Percentiles rank a stretch among this genome's conserved stretches.
Conservation (phyloP, 305 asterid genomes). For the Caryopteris hybrid region DNA sequence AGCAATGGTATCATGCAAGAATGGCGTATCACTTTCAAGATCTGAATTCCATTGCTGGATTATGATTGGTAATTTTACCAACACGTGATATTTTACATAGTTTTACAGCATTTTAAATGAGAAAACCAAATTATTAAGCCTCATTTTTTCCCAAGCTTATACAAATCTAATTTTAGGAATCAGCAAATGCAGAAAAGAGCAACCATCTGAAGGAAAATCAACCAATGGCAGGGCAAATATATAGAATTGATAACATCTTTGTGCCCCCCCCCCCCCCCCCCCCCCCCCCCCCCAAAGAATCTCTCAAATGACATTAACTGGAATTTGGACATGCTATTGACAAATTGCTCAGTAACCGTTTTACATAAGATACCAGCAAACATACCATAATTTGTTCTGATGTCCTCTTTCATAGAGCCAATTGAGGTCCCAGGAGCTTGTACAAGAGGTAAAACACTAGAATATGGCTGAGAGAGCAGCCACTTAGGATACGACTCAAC, state of each 20-base stretch:
- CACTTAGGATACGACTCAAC: slow-evolving; percentile 73
- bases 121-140: neutral
- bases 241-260: neutral
- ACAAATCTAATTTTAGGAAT: neutral
- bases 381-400: slow-evolving; percentile 59
- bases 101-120: neutral
- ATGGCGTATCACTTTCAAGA: neutral
- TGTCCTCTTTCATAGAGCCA: slow-evolving; percentile 56
- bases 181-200: neutral
- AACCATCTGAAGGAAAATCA: neutral
- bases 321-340: neutral
- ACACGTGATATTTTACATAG: neutral
- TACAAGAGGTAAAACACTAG: slow-evolving; percentile 59
- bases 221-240: neutral
- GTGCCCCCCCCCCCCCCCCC: neutral
- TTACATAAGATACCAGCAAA: neutral
- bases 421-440: slow-evolving; percentile 86
- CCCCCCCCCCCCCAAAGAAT: too few species aligned
- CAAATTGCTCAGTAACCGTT: neutral
- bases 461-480: slow-evolving; percentile 79
- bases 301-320: neutral
- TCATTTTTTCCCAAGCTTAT: neutral
- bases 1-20: neutral
- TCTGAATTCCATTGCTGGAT: neutral
- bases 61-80: neutral